Evolutionary conservation across 176 grass and related monocot species (phyloP).

Genomic region (Melocanna baccifera): DNA sequence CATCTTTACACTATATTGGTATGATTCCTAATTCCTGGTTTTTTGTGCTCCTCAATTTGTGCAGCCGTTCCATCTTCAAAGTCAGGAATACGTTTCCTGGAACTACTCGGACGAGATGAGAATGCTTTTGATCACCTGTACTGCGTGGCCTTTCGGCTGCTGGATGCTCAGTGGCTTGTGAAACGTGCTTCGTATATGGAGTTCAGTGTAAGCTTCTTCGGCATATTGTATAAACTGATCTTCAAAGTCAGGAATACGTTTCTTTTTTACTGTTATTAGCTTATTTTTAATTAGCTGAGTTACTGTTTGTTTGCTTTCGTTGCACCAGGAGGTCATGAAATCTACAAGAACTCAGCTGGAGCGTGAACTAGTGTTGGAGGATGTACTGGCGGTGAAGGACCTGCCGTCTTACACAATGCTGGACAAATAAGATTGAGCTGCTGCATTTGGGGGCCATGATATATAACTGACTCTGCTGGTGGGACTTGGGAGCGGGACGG

Average conservation of each 20-base stretch:
- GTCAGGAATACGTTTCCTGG: conserved; percentile 68
- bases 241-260: no score
- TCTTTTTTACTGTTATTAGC: not conserved
- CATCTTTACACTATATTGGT: not conserved
- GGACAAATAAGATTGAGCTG: conserved; percentile 24
- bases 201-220: conserved; percentile 62
- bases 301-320: conserved; percentile 3
- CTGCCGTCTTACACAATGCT: conserved; percentile 88
- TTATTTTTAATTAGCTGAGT: not conserved
- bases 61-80: conserved; percentile 65
- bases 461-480: not conserved
- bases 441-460: not conserved
- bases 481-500: not conserved
- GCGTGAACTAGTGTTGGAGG: conserved; percentile 72
- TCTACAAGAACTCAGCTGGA: conserved; percentile 80
- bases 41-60: not conserved
- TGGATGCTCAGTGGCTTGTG: conserved; percentile 91
- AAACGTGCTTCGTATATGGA: conserved; percentile 96
- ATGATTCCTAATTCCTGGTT: not conserved
- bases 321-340: conserved; percentile 80
- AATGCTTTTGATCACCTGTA: conserved; percentile 86
- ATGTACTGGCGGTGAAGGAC: conserved; percentile 60
- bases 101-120: conserved; percentile 67
- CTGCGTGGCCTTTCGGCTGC: conserved; percentile 80
- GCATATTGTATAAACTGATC: not conserved